A percentile compares a stretch with the other conserved stretches of the same genome.
Evolutionary conservation across 1,139 yeast genomes (phyloP).

Genomic region (Chernovozyma aurita): DNA sequence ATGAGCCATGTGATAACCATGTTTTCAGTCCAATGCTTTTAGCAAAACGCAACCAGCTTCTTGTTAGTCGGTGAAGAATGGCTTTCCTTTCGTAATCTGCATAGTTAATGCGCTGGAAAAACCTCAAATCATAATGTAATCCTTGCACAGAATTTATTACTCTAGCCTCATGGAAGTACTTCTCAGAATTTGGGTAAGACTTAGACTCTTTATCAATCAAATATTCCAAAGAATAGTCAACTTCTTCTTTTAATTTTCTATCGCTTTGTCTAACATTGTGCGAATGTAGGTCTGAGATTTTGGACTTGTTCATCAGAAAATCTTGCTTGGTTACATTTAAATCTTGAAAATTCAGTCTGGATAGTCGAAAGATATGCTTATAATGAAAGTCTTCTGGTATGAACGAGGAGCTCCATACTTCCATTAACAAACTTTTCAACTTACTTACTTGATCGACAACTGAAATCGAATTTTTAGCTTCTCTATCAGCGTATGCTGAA

Average conservation of each 20-base stretch:
- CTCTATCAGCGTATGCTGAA: background rate
- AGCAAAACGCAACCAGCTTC: slow-evolving; percentile 47
- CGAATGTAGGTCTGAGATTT: background rate
- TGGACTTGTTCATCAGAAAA: background rate
- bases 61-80: slow-evolving; percentile 3
- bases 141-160: slow-evolving; percentile 12
- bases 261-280: background rate
- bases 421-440: background rate
- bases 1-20: slow-evolving; percentile 61
- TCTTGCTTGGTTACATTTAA: background rate
- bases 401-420: background rate
- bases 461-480: background rate
- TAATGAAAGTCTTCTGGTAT: background rate
- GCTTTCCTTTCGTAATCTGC: slow-evolving; percentile 3
- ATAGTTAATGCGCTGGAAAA: slow-evolving; percentile 10
- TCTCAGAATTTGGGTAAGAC: slow-evolving; percentile 1
- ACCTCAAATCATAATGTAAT: slow-evolving; percentile 23
- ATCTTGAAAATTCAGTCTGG: background rate
- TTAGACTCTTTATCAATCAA: background rate
- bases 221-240: background rate
- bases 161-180: slow-evolving; percentile 20
- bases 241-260: background rate
- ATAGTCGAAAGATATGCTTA: background rate
- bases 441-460: background rate
- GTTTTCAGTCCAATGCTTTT: slow-evolving; percentile 36